phyloP scores from a whole-genome alignment of 371 early-diverging fungal species.

The Syncephalis plumigaleata region DNA sequence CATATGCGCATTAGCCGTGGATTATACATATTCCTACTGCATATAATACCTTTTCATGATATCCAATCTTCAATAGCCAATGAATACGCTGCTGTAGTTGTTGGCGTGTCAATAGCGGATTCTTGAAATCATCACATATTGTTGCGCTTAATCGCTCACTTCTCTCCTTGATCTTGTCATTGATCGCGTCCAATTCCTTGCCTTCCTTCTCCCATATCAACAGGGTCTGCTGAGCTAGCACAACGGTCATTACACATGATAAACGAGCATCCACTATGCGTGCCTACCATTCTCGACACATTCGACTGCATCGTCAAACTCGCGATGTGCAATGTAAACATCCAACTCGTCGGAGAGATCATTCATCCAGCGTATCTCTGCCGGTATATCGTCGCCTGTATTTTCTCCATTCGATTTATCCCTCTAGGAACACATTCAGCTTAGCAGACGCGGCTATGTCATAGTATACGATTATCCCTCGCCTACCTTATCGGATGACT shows the following conservation, averaged over 20 bases:
- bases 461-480: no score
- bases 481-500: no score
- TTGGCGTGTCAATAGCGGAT: constrained; percentile 54
- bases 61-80: constrained; percentile 60
- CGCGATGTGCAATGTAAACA: constrained; percentile 70
- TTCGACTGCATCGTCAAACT: constrained; percentile 62
- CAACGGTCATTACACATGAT: not conserved
- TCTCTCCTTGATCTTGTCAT: constrained; percentile 37
- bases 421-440: not conserved
- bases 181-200: constrained; percentile 24
- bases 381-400: constrained; percentile 10
- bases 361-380: constrained; percentile 40
- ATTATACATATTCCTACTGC: not conserved
- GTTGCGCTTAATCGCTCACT: constrained; percentile 38
- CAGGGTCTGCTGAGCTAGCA: constrained; percentile 19
- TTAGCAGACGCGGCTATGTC: no score
- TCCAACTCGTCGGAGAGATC: constrained; percentile 73
- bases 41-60: constrained; percentile 51
- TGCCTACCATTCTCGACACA: constrained; percentile 45
- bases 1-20: not conserved
- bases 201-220: constrained; percentile 16
- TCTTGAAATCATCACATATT: constrained; percentile 56
- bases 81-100: constrained; percentile 65
- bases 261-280: not conserved
- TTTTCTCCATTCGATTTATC: not conserved